Evolutionary conservation across 495 filamentous ascomycete species (phyloP), one percentile per base, ranked within the genome.

Genomic region (Penicillium ochrochloron): DNA sequence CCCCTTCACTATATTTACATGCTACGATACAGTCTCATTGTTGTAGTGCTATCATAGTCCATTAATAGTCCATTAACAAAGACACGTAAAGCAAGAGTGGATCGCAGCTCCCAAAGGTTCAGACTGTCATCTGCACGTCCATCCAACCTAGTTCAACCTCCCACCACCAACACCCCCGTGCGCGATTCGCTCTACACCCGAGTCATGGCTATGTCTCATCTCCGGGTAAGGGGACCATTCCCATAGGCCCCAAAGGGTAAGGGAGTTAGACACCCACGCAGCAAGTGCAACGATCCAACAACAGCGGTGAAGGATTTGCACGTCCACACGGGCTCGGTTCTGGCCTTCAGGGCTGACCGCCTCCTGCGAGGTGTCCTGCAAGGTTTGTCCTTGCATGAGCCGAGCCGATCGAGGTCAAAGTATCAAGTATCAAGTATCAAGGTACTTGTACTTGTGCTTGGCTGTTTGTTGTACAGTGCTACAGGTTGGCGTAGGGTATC

Each of bases 381-480:
- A 68, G 70, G 66, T 74, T 75, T 73, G 64, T 71, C 74, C 70
- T 73, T 78, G 72, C 73, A 74, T 68, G 34, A 58, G 35, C 37
- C 68, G 57, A 58, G 56, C 56, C 57, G 52, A 51, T 51, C 52
- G 51, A 64, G 25, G 51, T 51, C 46, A 41, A 41, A 14, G 42
- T 44, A 44, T 8, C 29, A 31, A 31, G 6, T n/a, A 6, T 33
- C 5, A 8, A 25, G 44, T 48, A 48, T 46, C 17, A 44, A 44
- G 41, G 19, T 46, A 46, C n/a, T 46, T 21, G 0, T 1, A 5
- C n/a, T 44, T 44, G 42, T n/a, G 21, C 5, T 44, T 7, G 14
- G 37, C 37, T 5, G 37, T 27, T 27, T 27, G 25, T 27, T 27
- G 25, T 27, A 27, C 25, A 27, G 25, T 2, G 4, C 25, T 27